Conservation (phyloP, 2,329 filamentous ascomycete species). For the Monosporascus sp. region DNA sequence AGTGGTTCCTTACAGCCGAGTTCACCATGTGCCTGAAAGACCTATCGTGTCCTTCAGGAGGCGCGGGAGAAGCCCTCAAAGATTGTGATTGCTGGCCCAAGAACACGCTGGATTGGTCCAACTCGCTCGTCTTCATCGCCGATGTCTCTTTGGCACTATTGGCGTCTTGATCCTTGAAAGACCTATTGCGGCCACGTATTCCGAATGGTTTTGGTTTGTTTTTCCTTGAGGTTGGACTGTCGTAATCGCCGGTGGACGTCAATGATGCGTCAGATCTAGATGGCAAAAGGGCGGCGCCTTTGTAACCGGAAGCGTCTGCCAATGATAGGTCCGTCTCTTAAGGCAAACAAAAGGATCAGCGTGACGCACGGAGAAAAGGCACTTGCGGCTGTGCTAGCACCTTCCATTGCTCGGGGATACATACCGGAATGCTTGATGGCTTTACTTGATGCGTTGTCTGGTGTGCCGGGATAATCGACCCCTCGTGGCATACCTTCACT, state of each 20-base stretch:
- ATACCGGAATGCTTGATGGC: conserved; percentile 26
- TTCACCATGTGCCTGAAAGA: conserved; percentile 64
- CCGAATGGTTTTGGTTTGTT: conserved; percentile 52
- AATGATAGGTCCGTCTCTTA: conserved; percentile 23
- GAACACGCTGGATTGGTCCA: conserved; percentile 30
- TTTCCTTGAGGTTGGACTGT: conserved; percentile 38
- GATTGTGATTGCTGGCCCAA: conserved; percentile 38
- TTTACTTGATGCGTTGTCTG: conserved; percentile 25
- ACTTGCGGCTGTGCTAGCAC: background rate
- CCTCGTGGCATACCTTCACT: conserved; percentile 25
- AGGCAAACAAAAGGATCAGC: conserved; percentile 10
- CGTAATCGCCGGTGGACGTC: conserved; percentile 44
- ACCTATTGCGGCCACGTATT: conserved; percentile 47
- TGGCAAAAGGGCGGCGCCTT: conserved; percentile 35
- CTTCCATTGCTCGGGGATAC: conserved; percentile 1
- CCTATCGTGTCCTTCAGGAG: conserved; percentile 52
- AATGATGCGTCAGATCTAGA: conserved; percentile 50
- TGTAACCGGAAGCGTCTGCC: conserved; percentile 32
- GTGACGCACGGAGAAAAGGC: background rate
- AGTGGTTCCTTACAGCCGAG: conserved; percentile 63
- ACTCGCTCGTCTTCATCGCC: conserved; percentile 28
- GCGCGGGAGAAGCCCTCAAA: conserved; percentile 59
- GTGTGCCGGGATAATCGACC: conserved; percentile 20
- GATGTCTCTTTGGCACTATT: conserved; percentile 31
- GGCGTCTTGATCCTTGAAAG: conserved; percentile 41